Evolutionary conservation across 2,329 filamentous ascomycete genomes (phyloP).

Genomic region (Colletotrichum salicis): DNA sequence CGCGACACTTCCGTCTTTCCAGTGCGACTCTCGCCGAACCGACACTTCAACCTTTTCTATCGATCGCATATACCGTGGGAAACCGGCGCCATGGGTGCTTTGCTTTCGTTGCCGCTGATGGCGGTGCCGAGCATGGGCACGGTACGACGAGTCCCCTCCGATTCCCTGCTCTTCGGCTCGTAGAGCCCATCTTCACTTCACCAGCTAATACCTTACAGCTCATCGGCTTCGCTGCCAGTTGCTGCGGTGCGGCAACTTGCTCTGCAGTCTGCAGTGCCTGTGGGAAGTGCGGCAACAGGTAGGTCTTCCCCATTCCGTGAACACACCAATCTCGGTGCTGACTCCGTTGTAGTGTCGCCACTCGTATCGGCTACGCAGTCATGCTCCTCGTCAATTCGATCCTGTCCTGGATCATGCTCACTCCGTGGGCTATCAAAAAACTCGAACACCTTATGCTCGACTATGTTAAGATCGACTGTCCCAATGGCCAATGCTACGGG

Average conservation of each 20-base stretch:
- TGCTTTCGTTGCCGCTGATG: slow-evolving; percentile 89
- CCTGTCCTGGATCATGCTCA: slow-evolving; percentile 98
- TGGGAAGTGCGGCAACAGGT: slow-evolving; percentile 97
- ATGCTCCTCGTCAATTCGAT: slow-evolving; percentile 97
- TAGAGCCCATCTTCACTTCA: background rate
- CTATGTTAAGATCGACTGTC: slow-evolving; percentile 95
- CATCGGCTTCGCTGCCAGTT: slow-evolving; percentile 83
- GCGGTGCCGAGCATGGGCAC: slow-evolving; percentile 87
- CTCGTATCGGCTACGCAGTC: slow-evolving; percentile 94
- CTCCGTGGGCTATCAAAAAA: slow-evolving; percentile 97
- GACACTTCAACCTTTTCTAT: background rate
- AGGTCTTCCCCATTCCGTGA: slow-evolving; percentile 35
- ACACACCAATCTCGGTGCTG: slow-evolving; percentile 4
- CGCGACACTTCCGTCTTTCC: background rate
- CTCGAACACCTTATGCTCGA: slow-evolving; percentile 91
- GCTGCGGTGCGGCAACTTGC: slow-evolving; percentile 96
- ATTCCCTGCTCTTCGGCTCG: background rate
- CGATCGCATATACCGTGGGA: background rate
- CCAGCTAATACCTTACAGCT: slow-evolving; percentile 60
- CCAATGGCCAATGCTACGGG: slow-evolving; percentile 89
- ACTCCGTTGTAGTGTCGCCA: slow-evolving; percentile 77
- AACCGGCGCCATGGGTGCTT: slow-evolving; percentile 78
- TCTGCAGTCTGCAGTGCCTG: slow-evolving; percentile 95
- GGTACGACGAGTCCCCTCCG: slow-evolving; percentile 64
- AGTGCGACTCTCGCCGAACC: background rate